Percentiles rank a stretch among this genome's conserved stretches.
Conservation (phyloP, 768 basidiomycete species). For the Pisolithus orientalis region DNA sequence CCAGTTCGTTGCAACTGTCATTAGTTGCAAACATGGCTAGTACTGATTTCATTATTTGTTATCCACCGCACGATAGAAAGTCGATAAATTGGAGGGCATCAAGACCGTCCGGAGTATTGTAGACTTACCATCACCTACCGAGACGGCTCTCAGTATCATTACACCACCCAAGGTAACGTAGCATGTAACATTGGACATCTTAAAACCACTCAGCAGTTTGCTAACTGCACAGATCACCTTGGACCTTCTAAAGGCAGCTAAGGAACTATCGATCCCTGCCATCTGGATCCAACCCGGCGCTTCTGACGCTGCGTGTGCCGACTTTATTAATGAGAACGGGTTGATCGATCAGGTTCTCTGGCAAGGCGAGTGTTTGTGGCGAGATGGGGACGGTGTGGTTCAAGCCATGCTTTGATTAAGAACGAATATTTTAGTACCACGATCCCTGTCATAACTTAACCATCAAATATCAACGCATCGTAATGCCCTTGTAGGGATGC, state of each 20-base stretch:
- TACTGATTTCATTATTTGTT: not conserved
- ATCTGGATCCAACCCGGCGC: constrained; percentile 92
- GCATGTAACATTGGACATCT: constrained; percentile 2
- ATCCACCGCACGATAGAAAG: constrained; percentile 42
- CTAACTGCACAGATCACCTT: constrained; percentile 55
- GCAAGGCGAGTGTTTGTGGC: constrained; percentile 80
- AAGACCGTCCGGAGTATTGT: constrained; percentile 48
- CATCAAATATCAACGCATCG: no score
- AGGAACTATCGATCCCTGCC: constrained; percentile 61
- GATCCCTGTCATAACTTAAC: no score
- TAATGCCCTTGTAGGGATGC: no score
- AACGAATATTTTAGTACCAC: no score
- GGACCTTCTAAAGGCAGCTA: constrained; percentile 56
- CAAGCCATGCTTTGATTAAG: constrained; percentile 6
- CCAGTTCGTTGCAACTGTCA: constrained; percentile 41
- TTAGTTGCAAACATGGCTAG: not conserved
- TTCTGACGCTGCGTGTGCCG: constrained; percentile 55
- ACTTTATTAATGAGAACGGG: constrained; percentile 60
- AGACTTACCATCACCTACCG: constrained; percentile 50
- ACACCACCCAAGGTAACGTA: constrained; percentile 61
- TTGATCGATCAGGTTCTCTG: constrained; percentile 65
- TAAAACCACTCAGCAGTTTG: not conserved
- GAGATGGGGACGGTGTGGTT: constrained; percentile 60
- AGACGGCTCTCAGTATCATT: constrained; percentile 74
- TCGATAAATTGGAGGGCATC: constrained; percentile 62